Conservation (phyloP, 352 stramenopile species). For the Globisporangium cylindrosporum region DNA sequence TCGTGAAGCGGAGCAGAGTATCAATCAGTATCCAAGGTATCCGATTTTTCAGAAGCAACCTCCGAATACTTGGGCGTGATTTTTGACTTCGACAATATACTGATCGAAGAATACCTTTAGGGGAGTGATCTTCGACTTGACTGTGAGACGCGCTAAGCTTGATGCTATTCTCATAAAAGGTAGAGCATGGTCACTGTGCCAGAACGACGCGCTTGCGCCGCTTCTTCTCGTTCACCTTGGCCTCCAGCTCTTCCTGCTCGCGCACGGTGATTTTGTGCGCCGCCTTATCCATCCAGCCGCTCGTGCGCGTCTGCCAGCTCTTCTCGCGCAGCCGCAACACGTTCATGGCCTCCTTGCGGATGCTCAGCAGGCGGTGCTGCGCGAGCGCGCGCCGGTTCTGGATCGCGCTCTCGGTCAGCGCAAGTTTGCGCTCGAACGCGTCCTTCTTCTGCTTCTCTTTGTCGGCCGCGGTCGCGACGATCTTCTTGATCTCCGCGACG, state of each 20-base stretch:
- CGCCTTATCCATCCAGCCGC: constrained; percentile 85
- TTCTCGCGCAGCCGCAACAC: constrained; percentile 69
- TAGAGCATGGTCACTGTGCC: constrained; percentile 12
- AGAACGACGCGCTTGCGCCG: constrained; percentile 63
- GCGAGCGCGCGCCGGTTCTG: constrained; percentile 66
- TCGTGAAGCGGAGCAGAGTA: too few relatives aligned
- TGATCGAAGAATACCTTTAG: not conserved
- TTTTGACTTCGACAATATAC: not conserved
- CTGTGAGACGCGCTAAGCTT: not conserved
- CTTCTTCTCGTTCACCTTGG: constrained; percentile 69
- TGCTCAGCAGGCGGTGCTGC: constrained; percentile 67
- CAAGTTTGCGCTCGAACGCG: constrained; percentile 77
- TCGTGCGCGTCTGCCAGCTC: constrained; percentile 75
- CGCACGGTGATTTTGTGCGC: constrained; percentile 89
- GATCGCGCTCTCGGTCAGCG: constrained; percentile 65
- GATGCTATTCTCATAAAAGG: not conserved
- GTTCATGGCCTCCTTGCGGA: constrained; percentile 78
- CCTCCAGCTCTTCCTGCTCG: constrained; percentile 85
- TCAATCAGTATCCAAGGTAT: not conserved
- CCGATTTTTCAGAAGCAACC: not conserved
- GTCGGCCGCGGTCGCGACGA: constrained; percentile 35
- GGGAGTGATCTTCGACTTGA: not conserved
- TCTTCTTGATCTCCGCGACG: constrained; percentile 48
- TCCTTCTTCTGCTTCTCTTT: constrained; percentile 69
- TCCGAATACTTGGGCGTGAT: not conserved